Conservation (phyloP, 2,329 filamentous ascomycete genomes). For the Venturia carpophila region DNA sequence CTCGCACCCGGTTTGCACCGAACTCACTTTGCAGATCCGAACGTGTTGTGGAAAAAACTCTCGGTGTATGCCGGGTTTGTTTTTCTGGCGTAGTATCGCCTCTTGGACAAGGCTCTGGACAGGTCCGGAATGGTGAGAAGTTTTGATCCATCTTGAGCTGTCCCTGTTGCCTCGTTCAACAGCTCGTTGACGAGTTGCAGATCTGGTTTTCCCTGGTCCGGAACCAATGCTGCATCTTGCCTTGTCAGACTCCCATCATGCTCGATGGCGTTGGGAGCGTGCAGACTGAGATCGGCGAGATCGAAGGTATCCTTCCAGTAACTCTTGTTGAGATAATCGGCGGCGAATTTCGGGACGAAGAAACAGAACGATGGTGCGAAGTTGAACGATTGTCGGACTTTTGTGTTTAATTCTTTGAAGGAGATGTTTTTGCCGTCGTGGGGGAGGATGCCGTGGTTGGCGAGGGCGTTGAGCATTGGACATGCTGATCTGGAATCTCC, state of each 20-base stretch:
- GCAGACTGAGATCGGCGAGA: slow-evolving; percentile 27
- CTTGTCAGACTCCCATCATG: slow-evolving; percentile 31
- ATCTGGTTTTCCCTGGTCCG: slow-evolving; percentile 23
- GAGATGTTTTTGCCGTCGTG: slow-evolving; percentile 29
- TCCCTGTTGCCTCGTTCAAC: slow-evolving; percentile 31
- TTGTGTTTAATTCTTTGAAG: slow-evolving; percentile 25
- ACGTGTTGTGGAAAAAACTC: slow-evolving; percentile 33
- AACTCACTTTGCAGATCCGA: slow-evolving; percentile 34
- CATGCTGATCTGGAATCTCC: slow-evolving; percentile 24
- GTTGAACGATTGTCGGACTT: slow-evolving; percentile 26
- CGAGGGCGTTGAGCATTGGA: slow-evolving; percentile 29
- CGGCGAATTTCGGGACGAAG: slow-evolving; percentile 24
- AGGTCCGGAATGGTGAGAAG: slow-evolving; percentile 33
- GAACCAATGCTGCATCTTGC: slow-evolving; percentile 24
- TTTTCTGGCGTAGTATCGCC: slow-evolving; percentile 30
- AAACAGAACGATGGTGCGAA: slow-evolving; percentile 26
- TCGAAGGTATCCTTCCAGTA: slow-evolving; percentile 19
- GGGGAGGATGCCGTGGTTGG: slow-evolving; percentile 30
- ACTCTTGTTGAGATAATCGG: slow-evolving; percentile 20
- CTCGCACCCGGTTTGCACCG: background rate
- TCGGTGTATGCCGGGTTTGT: slow-evolving; percentile 32
- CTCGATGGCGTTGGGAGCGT: slow-evolving; percentile 29
- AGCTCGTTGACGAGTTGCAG: slow-evolving; percentile 26
- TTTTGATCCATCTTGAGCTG: slow-evolving; percentile 27
- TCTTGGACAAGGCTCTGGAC: slow-evolving; percentile 28